A percentile compares a stretch with the other conserved stretches of the same genome.
phyloP scores from a whole-genome alignment of 805 yeast genomes.

The Cyberlindnera bimundalis region DNA sequence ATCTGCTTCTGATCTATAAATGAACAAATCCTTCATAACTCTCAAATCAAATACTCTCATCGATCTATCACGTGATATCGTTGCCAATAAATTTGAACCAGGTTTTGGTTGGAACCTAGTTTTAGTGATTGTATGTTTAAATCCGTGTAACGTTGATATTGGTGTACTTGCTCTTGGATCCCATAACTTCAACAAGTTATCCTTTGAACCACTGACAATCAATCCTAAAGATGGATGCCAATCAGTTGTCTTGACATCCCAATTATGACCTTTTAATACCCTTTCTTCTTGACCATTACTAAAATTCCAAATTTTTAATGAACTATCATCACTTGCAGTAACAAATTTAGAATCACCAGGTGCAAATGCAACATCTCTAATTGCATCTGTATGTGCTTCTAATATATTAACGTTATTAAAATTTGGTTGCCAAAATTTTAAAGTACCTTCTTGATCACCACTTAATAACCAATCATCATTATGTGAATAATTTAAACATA shows the following conservation, averaged over 20 bases:
- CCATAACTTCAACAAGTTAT: constrained; percentile 90
- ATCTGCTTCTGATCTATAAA: constrained; percentile 80
- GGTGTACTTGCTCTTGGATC: constrained; percentile 83
- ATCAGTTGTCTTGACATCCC: constrained; percentile 97
- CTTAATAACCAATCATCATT: constrained; percentile 92
- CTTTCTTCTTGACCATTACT: constrained; percentile 83
- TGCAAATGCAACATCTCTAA: constrained; percentile 83
- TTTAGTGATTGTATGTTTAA: constrained; percentile 89
- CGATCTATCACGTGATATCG: constrained; percentile 85
- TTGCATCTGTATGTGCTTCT: constrained; percentile 73
- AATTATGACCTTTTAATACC: constrained; percentile 84
- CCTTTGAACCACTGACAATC: constrained; percentile 91
- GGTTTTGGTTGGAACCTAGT: constrained; percentile 75
- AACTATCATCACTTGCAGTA: constrained; percentile 91
- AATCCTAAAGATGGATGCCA: constrained; percentile 93
- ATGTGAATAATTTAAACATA: constrained; percentile 77
- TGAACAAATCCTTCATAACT: constrained; percentile 71
- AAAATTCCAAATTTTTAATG: constrained; percentile 91
- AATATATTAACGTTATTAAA: constrained; percentile 90
- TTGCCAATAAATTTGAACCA: constrained; percentile 73
- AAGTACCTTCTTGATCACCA: constrained; percentile 88
- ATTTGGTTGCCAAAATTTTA: constrained; percentile 97
- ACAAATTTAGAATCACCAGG: constrained; percentile 90
- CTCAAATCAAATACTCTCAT: constrained; percentile 85
- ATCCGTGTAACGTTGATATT: constrained; percentile 80